Evolutionary conservation across 805 yeast genomes (phyloP).

Genomic region (Yarrowia alimentaria): DNA sequence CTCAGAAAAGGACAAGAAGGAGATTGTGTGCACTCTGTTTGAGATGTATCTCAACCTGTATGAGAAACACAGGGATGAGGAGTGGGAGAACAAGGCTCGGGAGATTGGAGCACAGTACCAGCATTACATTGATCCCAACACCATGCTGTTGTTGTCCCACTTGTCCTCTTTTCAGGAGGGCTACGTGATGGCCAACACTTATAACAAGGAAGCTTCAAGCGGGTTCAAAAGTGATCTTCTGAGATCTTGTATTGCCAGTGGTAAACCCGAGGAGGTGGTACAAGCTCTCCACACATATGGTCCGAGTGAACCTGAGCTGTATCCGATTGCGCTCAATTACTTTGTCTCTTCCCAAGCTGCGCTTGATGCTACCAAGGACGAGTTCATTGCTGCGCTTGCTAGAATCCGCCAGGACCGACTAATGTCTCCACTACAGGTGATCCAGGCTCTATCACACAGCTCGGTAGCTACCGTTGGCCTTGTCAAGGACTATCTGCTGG

Average conservation of each 20-base stretch:
- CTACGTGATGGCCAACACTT: slow-evolving; percentile 35
- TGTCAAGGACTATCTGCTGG: slow-evolving; percentile 64
- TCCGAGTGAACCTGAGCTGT: slow-evolving; percentile 60
- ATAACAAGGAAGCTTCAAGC: slow-evolving; percentile 31
- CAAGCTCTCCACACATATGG: slow-evolving; percentile 61
- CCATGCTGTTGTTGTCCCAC: slow-evolving; percentile 57
- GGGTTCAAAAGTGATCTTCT: slow-evolving; percentile 63
- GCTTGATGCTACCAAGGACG: slow-evolving; percentile 53
- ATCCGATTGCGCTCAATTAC: slow-evolving; percentile 60
- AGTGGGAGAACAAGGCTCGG: slow-evolving; percentile 69
- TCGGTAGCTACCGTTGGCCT: slow-evolving; percentile 69
- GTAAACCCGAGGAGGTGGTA: slow-evolving; percentile 57
- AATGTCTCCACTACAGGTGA: slow-evolving; percentile 71
- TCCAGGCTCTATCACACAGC: slow-evolving; percentile 63
- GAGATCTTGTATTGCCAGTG: slow-evolving; percentile 58
- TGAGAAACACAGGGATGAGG: slow-evolving; percentile 40
- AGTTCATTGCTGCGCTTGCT: slow-evolving; percentile 51
- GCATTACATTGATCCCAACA: slow-evolving; percentile 53
- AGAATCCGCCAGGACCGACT: slow-evolving; percentile 52
- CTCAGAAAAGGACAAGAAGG: slow-evolving; percentile 63
- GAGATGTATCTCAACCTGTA: slow-evolving; percentile 75
- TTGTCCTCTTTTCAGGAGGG: slow-evolving; percentile 43
- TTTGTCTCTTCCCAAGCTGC: slow-evolving; percentile 56
- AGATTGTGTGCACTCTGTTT: slow-evolving; percentile 70
- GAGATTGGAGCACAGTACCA: slow-evolving; percentile 49